Conservation (phyloP, 176 grass and related monocot species). For the Zea luxurians region DNA sequence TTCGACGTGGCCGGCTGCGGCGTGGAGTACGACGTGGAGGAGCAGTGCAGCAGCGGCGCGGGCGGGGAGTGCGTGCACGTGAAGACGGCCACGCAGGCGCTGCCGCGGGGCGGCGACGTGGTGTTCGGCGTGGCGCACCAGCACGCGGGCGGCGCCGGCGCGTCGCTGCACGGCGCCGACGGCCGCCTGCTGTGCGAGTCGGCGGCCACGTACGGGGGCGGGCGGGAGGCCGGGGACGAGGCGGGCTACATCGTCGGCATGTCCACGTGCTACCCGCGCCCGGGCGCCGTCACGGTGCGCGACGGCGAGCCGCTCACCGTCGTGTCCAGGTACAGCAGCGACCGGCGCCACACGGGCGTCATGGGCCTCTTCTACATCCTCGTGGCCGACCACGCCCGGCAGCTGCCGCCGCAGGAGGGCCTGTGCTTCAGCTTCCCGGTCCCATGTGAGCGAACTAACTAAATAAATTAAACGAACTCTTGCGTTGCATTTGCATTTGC, state of each 20-base stretch:
- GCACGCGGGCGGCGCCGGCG: conserved; percentile 65
- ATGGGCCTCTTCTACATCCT: conserved; percentile 95
- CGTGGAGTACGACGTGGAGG: conserved; percentile 73
- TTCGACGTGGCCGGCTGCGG: neutral
- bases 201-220: conserved; percentile 55
- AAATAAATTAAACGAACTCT: no score
- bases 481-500: no score
- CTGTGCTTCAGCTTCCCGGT: conserved; percentile 44
- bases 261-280: conserved; percentile 74
- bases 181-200: conserved; percentile 74
- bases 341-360: conserved; percentile 60
- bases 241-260: conserved; percentile 83
- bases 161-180: conserved; percentile 61
- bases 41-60: neutral
- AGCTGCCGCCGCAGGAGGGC: neutral
- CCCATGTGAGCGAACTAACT: conserved; percentile 39
- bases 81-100: conserved; percentile 37
- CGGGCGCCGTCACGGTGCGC: conserved; percentile 52
- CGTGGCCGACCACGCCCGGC: conserved; percentile 49
- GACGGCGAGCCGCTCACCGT: conserved; percentile 71
- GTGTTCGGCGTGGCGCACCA: conserved; percentile 80
- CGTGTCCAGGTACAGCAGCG: conserved; percentile 81
- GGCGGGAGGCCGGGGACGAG: conserved; percentile 71
- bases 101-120: conserved; percentile 70
- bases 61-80: conserved; percentile 49